These are phyloP conservation scores for Musa balbisiana DNA, from an alignment of 202 grass and related monocot genomes.

Conservation along the genomic window DNA sequence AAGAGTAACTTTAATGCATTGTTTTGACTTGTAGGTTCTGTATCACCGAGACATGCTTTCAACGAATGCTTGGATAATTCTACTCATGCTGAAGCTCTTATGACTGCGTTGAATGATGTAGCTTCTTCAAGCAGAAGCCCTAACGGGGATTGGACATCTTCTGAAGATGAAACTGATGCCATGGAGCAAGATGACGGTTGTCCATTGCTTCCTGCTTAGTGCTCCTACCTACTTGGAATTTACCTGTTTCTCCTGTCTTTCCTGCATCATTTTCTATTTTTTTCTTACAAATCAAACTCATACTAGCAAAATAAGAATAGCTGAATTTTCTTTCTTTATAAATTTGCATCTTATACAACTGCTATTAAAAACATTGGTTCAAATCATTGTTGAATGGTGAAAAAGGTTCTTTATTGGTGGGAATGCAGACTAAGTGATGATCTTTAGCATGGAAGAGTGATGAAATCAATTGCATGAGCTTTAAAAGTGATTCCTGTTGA, in stretches of 20 bases:
- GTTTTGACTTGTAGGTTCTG: slow-evolving; percentile 41
- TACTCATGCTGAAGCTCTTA: slow-evolving; percentile 61
- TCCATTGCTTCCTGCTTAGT: neutral
- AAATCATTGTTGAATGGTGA: no score
- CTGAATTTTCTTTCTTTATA: neutral
- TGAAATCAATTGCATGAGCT: no score
- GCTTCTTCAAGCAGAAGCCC: slow-evolving; percentile 57
- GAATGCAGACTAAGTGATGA: no score
- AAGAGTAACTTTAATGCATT: neutral
- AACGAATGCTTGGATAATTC: slow-evolving; percentile 78
- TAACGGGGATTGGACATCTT: slow-evolving; percentile 55
- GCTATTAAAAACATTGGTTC: neutral
- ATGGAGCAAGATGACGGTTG: slow-evolving; percentile 77
- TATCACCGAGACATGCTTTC: slow-evolving; percentile 71
- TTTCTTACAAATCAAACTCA: neutral
- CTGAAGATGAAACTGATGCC: slow-evolving; percentile 65
- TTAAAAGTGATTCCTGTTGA: no score
- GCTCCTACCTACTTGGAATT: neutral
- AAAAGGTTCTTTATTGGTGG: no score
- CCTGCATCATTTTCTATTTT: neutral
- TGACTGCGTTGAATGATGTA: slow-evolving; percentile 67
- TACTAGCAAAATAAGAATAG: neutral
- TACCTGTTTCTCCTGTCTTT: neutral
- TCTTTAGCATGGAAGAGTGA: no score
- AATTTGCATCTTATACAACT: neutral